A percentile compares a stretch with the other conserved stretches of the same genome.
These are phyloP conservation scores for Ophiostoma ips DNA, from an alignment of 2,329 filamentous ascomycete species.

Conservation along the genomic window DNA sequence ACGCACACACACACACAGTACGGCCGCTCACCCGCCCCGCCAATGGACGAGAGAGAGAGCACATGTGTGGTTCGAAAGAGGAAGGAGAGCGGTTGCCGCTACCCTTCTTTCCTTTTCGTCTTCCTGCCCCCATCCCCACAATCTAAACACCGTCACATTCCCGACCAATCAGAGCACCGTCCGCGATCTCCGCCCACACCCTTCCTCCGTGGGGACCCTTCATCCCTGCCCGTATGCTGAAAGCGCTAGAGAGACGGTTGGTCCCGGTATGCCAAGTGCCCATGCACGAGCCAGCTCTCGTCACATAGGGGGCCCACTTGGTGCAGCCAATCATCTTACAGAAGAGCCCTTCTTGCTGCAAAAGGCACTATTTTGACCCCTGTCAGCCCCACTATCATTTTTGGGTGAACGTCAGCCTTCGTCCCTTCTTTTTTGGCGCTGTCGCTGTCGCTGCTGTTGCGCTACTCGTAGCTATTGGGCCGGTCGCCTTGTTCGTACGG, in stretches of 20 bases:
- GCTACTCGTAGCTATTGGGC: too few relatives aligned
- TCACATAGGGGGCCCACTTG: not conserved
- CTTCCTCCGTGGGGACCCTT: not conserved
- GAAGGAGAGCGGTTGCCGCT: too few relatives aligned
- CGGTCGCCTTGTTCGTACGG: too few relatives aligned
- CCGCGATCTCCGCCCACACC: not conserved
- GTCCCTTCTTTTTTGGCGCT: not conserved
- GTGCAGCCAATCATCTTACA: not conserved
- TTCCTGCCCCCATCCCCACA: too few relatives aligned
- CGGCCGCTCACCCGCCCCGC: too few relatives aligned
- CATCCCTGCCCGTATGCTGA: not conserved
- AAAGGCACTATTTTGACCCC: not conserved
- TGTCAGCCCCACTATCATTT: not conserved
- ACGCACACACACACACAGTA: too few relatives aligned
- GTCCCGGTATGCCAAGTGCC: conserved; percentile 2
- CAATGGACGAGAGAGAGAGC: too few relatives aligned
- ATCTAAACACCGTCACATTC: not conserved
- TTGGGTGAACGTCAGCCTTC: not conserved
- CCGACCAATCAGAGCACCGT: not conserved
- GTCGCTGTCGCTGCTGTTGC: too few relatives aligned
- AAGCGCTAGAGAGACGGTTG: conserved; percentile 2
- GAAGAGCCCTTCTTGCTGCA: not conserved
- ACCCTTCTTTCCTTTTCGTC: too few relatives aligned
- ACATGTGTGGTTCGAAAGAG: too few relatives aligned
- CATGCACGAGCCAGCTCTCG: not conserved